A percentile compares a stretch with the other conserved stretches of the same genome.
Conservation (phyloP, 768 basidiomycete genomes). For the Boletus edulis region DNA sequence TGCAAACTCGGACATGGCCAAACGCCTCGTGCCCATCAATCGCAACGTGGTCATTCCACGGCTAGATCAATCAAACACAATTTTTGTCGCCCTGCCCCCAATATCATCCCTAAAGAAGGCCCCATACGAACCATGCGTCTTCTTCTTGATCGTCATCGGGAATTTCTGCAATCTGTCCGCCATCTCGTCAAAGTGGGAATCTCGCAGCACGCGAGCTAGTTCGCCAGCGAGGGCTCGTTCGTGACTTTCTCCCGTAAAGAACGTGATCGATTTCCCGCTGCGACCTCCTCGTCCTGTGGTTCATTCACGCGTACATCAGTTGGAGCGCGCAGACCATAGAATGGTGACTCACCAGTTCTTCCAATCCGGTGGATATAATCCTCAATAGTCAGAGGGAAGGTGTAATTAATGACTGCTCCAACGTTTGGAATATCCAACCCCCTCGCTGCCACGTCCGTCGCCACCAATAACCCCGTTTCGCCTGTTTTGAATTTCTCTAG, state of each 20-base stretch:
- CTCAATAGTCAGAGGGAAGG: conserved; percentile 96
- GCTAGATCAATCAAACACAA: conserved; percentile 54
- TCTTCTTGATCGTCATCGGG: conserved; percentile 98
- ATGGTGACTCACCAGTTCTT: conserved; percentile 61
- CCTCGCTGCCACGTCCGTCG: conserved; percentile 96
- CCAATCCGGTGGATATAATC: conserved; percentile 91
- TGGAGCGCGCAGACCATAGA: not conserved
- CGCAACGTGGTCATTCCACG: conserved; percentile 5
- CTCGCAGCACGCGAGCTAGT: conserved; percentile 84
- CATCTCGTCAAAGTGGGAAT: conserved; percentile 79
- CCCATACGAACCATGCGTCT: conserved; percentile 86
- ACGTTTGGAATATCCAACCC: conserved; percentile 98
- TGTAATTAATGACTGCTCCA: conserved; percentile 91
- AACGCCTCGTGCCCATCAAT: conserved; percentile 11
- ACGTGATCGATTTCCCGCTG: conserved; percentile 89
- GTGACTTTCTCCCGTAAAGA: conserved; percentile 92
- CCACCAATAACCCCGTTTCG: conserved; percentile 78
- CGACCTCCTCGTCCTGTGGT: conserved; percentile 80
- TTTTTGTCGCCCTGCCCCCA: conserved; percentile 69
- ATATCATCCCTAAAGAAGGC: conserved; percentile 73
- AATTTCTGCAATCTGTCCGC: conserved; percentile 68
- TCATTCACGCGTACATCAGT: not conserved
- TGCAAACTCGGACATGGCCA: not conserved
- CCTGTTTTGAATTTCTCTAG: conserved; percentile 87
- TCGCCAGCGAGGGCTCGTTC: conserved; percentile 89